Conservation (phyloP, 2,329 filamentous ascomycete species). For the Fusarium sp. region DNA sequence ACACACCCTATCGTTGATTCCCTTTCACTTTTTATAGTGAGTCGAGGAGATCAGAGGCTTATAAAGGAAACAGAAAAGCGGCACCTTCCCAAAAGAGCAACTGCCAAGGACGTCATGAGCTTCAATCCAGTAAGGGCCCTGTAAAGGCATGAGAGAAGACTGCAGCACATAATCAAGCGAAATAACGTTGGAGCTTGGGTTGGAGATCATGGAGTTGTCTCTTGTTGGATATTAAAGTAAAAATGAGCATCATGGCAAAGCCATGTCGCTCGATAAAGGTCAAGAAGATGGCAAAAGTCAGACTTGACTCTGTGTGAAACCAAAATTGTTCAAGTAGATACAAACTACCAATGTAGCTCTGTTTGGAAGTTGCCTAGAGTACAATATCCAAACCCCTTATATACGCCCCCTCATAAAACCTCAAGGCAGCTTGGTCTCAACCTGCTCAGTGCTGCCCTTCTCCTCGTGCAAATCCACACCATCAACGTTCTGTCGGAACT, state of each 20-base stretch:
- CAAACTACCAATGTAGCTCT: neutral
- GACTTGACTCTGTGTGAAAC: neutral
- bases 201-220: neutral
- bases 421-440: slow-evolving; percentile 37
- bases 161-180: neutral
- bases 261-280: neutral
- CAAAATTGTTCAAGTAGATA: neutral
- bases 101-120: neutral
- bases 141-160: neutral
- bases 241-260: neutral
- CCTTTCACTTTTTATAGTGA: neutral
- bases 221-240: neutral
- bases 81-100: neutral
- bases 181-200: neutral
- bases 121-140: neutral
- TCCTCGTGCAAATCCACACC: slow-evolving; percentile 45
- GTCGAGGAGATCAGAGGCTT: neutral
- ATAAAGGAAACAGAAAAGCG: neutral
- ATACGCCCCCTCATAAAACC: neutral
- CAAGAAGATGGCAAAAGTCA: neutral
- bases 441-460: slow-evolving; percentile 43
- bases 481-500: slow-evolving; percentile 48
- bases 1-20: neutral
- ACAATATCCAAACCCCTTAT: neutral
- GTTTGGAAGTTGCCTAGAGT: neutral